Evolutionary conservation across 2,329 filamentous ascomycete genomes (phyloP).

Genomic region (Colletotrichum horii): DNA sequence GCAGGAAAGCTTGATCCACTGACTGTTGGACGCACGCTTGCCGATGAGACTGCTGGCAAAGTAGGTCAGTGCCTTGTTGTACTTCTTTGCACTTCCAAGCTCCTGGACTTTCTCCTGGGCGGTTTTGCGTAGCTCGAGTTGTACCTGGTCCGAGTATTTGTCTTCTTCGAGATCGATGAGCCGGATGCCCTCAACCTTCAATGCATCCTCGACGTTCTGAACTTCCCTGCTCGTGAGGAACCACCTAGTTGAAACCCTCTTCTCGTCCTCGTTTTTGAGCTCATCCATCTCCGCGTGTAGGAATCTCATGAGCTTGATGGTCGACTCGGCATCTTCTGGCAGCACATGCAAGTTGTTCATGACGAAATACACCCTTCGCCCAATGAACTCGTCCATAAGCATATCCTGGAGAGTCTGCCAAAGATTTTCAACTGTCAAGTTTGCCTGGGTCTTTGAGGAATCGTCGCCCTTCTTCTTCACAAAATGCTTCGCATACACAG

Average conservation of each 20-base stretch:
- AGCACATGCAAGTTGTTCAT: conserved; percentile 46
- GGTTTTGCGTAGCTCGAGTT: conserved; percentile 37
- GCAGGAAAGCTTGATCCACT: conserved; percentile 49
- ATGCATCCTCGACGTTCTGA: conserved; percentile 29
- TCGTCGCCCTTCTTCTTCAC: conserved; percentile 35
- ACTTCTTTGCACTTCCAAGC: conserved; percentile 39
- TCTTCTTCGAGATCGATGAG: conserved; percentile 41
- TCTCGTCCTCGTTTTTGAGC: conserved; percentile 24
- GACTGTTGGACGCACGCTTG: conserved; percentile 44
- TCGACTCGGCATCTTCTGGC: conserved; percentile 33
- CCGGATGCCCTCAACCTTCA: conserved; percentile 32
- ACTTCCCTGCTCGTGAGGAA: conserved; percentile 42
- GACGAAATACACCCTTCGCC: conserved; percentile 42
- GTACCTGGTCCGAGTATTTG: conserved; percentile 41
- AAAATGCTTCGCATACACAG: conserved; percentile 40
- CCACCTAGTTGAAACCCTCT: conserved; percentile 36
- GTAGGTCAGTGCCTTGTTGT: conserved; percentile 46
- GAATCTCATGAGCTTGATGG: conserved; percentile 39
- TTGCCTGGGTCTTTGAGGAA: conserved; percentile 29
- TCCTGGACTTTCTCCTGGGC: conserved; percentile 40
- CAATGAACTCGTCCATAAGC: conserved; percentile 40
- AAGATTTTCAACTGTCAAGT: conserved; percentile 39
- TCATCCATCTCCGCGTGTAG: conserved; percentile 32
- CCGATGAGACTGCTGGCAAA: conserved; percentile 47
- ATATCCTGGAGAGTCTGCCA: conserved; percentile 49